These are phyloP conservation scores for Xylaria acuta DNA, from an alignment of 495 filamentous ascomycete species.

Conservation along the genomic window DNA sequence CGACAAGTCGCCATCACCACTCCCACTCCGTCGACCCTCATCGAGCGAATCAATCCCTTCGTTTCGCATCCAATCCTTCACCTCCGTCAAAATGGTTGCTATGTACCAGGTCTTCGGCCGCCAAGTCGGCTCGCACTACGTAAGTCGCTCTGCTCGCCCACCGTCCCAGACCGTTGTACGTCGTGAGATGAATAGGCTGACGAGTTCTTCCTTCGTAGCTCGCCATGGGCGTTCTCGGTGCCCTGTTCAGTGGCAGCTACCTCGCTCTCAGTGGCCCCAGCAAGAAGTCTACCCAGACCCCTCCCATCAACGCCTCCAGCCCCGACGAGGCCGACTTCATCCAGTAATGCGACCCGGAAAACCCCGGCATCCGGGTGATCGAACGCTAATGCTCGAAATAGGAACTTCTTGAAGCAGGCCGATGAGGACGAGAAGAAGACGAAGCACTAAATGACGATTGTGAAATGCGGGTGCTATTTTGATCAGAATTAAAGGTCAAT, in stretches of 20 bases:
- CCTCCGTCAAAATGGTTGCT: slow-evolving; percentile 77
- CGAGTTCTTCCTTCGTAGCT: slow-evolving; percentile 62
- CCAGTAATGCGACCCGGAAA: slow-evolving; percentile 69
- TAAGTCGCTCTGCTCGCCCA: slow-evolving; percentile 58
- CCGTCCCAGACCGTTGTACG: neutral
- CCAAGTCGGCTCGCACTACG: slow-evolving; percentile 91
- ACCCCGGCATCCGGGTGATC: slow-evolving; percentile 18
- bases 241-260: slow-evolving; percentile 64
- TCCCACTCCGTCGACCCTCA: slow-evolving; percentile 19
- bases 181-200: slow-evolving; percentile 32
- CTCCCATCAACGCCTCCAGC: slow-evolving; percentile 85
- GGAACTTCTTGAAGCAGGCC: slow-evolving; percentile 79
- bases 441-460: slow-evolving; percentile 59
- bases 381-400: slow-evolving; percentile 49
- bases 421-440: slow-evolving; percentile 70
- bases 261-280: slow-evolving; percentile 65
- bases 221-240: slow-evolving; percentile 79
- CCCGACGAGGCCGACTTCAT: slow-evolving; percentile 97
- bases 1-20: slow-evolving; percentile 18
- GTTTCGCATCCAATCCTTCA: slow-evolving; percentile 45
- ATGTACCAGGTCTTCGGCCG: slow-evolving; percentile 86
- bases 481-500: slow-evolving; percentile 32
- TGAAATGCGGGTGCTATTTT: slow-evolving; percentile 23
- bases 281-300: slow-evolving; percentile 65
- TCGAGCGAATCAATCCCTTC: slow-evolving; percentile 36